phyloP scores from a whole-genome alignment of 352 stramenopile genomes.

The Blastocystis sp. region DNA sequence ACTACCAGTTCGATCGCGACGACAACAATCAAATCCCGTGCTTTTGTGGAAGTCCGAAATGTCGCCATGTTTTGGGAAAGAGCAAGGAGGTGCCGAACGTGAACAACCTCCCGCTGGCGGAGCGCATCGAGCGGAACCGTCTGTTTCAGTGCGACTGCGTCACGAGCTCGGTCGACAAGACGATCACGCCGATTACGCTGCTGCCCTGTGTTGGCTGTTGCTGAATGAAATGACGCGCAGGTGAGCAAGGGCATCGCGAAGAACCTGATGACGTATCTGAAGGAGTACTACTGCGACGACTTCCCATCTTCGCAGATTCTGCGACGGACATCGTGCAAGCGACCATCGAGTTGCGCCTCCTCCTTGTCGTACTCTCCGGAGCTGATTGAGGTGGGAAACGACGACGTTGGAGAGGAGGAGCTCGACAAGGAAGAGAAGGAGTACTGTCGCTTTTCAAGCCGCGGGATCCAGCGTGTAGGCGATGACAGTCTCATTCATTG shows the following conservation, averaged over 20 bases:
- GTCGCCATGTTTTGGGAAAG: conserved; percentile 43
- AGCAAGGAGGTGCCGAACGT: conserved; percentile 26
- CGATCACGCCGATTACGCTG: conserved; percentile 7
- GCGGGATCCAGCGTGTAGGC: background rate
- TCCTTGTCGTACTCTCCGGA: background rate
- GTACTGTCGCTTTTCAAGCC: background rate
- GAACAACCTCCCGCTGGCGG: conserved; percentile 13
- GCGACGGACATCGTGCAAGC: no score
- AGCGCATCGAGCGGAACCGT: background rate
- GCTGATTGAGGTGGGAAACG: background rate
- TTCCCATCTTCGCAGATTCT: background rate
- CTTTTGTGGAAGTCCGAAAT: conserved; percentile 76
- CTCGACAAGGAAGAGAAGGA: background rate
- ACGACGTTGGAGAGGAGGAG: background rate
- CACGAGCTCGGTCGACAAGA: background rate
- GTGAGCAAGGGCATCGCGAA: conserved; percentile 26
- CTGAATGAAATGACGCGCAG: background rate
- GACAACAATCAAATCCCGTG: conserved; percentile 77
- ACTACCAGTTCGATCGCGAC: conserved; percentile 82
- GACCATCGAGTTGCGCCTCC: no score
- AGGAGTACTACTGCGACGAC: background rate
- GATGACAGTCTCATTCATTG: background rate
- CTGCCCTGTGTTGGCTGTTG: background rate
- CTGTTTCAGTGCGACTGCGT: conserved; percentile 37
- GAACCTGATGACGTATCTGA: background rate